Conservation (phyloP, 306 rosid genomes). For the Ziziphus jujuba region DNA sequence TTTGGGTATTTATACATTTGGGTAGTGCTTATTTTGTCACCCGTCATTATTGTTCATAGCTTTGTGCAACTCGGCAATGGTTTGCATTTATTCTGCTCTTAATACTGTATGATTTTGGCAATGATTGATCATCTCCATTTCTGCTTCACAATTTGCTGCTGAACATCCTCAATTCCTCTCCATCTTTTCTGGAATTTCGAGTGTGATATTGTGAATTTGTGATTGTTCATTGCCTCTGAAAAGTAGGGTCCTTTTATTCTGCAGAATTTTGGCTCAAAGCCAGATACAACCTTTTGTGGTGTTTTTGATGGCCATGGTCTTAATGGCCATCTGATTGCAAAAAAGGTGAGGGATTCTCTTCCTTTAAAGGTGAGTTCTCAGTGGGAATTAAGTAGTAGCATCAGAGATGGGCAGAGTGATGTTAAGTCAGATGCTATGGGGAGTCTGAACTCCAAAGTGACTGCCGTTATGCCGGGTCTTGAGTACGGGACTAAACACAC, state of each 20-base stretch:
- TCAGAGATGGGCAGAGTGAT: slow-evolving; percentile 31
- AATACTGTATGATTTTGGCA: not conserved
- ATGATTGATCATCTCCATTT: not conserved
- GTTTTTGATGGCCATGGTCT: slow-evolving; percentile 99
- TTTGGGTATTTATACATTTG: too few species aligned
- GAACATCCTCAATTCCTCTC: not conserved
- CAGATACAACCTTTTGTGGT: slow-evolving; percentile 64
- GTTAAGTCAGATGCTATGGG: slow-evolving; percentile 26
- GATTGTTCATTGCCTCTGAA: not conserved
- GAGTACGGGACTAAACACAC: slow-evolving; percentile 22
- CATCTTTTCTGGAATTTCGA: not conserved
- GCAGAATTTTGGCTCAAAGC: slow-evolving; percentile 58
- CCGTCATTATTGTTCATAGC: too few species aligned
- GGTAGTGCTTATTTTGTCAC: too few species aligned
- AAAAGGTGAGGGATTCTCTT: slow-evolving; percentile 73
- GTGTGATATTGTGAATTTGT: not conserved
- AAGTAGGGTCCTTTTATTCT: not conserved
- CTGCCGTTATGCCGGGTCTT: not conserved
- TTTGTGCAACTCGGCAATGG: too few species aligned
- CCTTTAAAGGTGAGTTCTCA: slow-evolving; percentile 67
- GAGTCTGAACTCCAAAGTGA: slow-evolving; percentile 24
- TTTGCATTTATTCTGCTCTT: too few species aligned
- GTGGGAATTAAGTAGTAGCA: slow-evolving; percentile 41
- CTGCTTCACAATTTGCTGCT: not conserved
- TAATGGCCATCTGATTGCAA: slow-evolving; percentile 73